Conservation (phyloP, 2,329 filamentous ascomycete species). For the Verticillium alfalfae region DNA sequence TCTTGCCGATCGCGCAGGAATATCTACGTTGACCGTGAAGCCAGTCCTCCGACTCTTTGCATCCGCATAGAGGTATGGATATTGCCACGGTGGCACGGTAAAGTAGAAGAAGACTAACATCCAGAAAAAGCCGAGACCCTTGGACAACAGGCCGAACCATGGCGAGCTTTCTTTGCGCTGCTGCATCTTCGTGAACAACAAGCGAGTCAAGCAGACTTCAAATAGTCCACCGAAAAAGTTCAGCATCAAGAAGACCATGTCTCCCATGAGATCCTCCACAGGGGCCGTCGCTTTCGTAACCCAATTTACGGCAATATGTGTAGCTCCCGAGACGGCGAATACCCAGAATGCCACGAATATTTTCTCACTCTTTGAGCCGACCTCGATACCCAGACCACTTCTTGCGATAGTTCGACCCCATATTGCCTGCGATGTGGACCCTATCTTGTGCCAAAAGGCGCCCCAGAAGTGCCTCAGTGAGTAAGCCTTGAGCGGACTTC, state of each 20-base stretch:
- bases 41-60: background rate
- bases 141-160: background rate
- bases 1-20: background rate
- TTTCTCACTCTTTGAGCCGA: background rate
- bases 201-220: background rate
- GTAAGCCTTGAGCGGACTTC: constrained; percentile 9
- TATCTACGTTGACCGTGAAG: background rate
- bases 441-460: constrained; percentile 14
- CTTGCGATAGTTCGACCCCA: background rate
- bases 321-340: constrained; percentile 1
- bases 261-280: background rate
- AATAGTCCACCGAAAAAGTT: constrained; percentile 3
- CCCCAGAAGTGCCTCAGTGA: constrained; percentile 16
- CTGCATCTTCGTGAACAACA: background rate
- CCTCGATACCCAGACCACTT: background rate
- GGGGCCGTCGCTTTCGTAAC: background rate
- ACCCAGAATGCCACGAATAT: constrained; percentile 3
- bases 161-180: background rate
- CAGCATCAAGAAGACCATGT: constrained; percentile 3
- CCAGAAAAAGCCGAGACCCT: background rate
- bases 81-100: background rate
- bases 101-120: constrained; percentile 1
- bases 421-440: background rate
- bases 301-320: constrained; percentile 1
- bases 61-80: background rate